These are phyloP conservation scores for Calonectria hawksworthii DNA, from an alignment of 2,329 filamentous ascomycete species.

Conservation along the genomic window DNA sequence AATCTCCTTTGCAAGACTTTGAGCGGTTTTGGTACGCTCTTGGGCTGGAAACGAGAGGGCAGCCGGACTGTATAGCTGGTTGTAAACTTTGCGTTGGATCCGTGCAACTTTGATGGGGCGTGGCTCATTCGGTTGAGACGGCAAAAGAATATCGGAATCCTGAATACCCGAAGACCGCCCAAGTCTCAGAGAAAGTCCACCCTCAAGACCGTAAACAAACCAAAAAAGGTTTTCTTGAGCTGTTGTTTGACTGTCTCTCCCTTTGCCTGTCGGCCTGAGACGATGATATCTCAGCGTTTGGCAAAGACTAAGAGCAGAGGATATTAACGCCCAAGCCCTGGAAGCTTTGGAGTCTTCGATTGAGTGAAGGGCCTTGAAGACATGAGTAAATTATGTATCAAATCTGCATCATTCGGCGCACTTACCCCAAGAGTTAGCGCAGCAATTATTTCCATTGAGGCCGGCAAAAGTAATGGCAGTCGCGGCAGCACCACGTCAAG, in stretches of 20 bases:
- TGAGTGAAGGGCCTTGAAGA: constrained; percentile 48
- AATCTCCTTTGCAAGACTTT: constrained; percentile 20
- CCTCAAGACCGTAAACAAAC: constrained; percentile 53
- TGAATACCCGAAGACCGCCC: constrained; percentile 51
- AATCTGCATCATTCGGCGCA: background rate
- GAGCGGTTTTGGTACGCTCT: background rate
- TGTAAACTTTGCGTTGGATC: constrained; percentile 51
- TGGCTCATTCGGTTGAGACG: constrained; percentile 30
- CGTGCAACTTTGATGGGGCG: constrained; percentile 35
- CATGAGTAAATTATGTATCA: background rate
- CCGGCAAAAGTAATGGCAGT: constrained; percentile 49
- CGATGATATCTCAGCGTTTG: constrained; percentile 52
- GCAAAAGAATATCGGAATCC: constrained; percentile 49
- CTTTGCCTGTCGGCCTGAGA: background rate
- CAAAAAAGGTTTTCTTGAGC: constrained; percentile 47
- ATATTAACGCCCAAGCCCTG: constrained; percentile 53
- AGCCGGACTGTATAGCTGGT: constrained; percentile 50
- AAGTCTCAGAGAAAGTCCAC: constrained; percentile 52
- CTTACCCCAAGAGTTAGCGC: constrained; percentile 52
- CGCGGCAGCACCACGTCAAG: constrained; percentile 42
- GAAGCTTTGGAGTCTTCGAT: constrained; percentile 51
- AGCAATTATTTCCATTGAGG: constrained; percentile 51
- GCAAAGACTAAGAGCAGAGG: constrained; percentile 51
- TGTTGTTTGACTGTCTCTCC: background rate
- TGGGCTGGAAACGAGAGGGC: background rate